These are phyloP conservation scores for Chloranthus sessilifolius DNA, from an alignment of 164 flowering plant species.

Conservation along the genomic window DNA sequence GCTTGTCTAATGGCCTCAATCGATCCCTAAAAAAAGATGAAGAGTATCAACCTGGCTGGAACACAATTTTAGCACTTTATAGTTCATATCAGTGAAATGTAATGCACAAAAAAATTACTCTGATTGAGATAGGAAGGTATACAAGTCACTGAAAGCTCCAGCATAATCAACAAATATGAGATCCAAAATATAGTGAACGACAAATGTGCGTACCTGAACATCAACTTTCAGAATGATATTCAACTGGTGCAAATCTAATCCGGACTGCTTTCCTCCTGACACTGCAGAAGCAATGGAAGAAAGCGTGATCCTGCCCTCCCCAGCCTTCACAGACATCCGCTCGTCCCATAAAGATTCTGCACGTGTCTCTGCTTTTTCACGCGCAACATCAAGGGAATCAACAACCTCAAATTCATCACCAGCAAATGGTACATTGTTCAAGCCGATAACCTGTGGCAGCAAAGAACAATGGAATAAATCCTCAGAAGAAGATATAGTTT, in stretches of 20 bases:
- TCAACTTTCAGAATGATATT: conserved; percentile 90
- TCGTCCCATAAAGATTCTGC: conserved; percentile 54
- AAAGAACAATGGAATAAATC: conserved; percentile 2
- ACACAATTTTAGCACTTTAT: too few species aligned
- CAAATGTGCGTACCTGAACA: conserved; percentile 92
- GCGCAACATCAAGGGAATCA: conserved; percentile 70
- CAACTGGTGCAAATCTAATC: conserved; percentile 86
- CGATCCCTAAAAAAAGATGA: conserved; percentile 59
- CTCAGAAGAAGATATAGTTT: conserved; percentile 1
- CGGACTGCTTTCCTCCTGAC: conserved; percentile 62
- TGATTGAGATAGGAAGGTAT: not conserved
- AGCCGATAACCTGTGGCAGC: conserved; percentile 65
- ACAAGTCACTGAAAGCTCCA: not conserved
- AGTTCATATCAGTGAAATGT: conserved; percentile 10
- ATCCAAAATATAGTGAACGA: too few species aligned
- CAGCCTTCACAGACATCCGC: conserved; percentile 72
- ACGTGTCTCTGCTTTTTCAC: conserved; percentile 67
- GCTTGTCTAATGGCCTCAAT: conserved; percentile 93
- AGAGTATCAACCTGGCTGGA: too few species aligned
- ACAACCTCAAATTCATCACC: conserved; percentile 95
- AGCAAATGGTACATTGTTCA: conserved; percentile 80
- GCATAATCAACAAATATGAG: not conserved
- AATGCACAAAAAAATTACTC: not conserved
- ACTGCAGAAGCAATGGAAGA: conserved; percentile 86
- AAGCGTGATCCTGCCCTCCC: conserved; percentile 83